A percentile compares a stretch with the other conserved stretches of the same genome.
phyloP scores from a whole-genome alignment of 2,329 filamentous ascomycete genomes.

The Coniochaeta sp. region DNA sequence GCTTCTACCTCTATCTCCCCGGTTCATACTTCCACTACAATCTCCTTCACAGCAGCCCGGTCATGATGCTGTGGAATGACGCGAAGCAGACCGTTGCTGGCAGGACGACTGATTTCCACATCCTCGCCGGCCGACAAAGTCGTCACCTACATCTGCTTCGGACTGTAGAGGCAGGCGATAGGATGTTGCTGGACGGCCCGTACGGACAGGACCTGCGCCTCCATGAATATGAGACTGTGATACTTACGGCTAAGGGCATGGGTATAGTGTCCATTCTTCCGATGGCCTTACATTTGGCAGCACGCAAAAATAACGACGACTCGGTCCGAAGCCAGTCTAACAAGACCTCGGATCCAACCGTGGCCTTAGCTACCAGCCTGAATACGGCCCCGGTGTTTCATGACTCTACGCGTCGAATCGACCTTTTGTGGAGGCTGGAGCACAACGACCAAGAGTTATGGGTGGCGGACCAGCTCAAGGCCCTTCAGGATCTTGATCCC shows the following conservation, averaged over 20 bases:
- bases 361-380: neutral
- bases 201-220: slow-evolving; percentile 5
- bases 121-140: slow-evolving; percentile 5
- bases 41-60: slow-evolving; percentile 2
- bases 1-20: too few species aligned
- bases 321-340: slow-evolving; percentile 5
- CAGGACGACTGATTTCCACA: slow-evolving; percentile 6
- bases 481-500: neutral
- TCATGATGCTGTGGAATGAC: slow-evolving; percentile 7
- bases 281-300: slow-evolving; percentile 5
- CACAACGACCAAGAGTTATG: neutral
- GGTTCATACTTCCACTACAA: slow-evolving; percentile 6
- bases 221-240: slow-evolving; percentile 4
- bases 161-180: neutral
- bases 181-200: slow-evolving; percentile 5
- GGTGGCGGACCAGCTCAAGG: neutral
- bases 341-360: neutral
- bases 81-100: slow-evolving; percentile 4
- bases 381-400: neutral
- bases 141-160: slow-evolving; percentile 5
- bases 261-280: slow-evolving; percentile 4
- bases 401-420: slow-evolving; percentile 4
- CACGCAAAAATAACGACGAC: slow-evolving; percentile 5
- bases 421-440: slow-evolving; percentile 6
- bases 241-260: slow-evolving; percentile 6